phyloP scores from a whole-genome alignment of 2,329 filamentous ascomycete genomes.

The Claviceps maximensis region DNA sequence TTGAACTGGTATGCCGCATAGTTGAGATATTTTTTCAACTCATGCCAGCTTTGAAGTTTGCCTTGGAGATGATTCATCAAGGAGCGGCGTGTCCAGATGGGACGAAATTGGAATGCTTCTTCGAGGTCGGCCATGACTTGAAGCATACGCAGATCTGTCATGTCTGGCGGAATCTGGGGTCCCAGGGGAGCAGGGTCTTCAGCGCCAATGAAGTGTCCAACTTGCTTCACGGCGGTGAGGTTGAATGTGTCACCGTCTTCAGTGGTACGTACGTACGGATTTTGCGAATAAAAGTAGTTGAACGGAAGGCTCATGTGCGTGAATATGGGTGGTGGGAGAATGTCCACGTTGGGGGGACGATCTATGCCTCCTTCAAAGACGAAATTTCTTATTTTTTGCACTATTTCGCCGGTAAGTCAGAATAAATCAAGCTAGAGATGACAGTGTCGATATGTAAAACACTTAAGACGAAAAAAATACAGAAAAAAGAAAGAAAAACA shows the following conservation, averaged over 20 bases:
- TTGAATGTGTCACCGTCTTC: constrained; percentile 44
- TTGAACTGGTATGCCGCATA: constrained; percentile 88
- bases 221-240: constrained; percentile 44
- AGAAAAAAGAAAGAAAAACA: neutral
- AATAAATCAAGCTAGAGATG: neutral
- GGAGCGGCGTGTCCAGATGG: constrained; percentile 76
- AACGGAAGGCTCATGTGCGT: constrained; percentile 63
- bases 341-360: constrained; percentile 46
- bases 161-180: constrained; percentile 46
- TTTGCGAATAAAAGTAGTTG: constrained; percentile 74
- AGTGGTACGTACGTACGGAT: constrained; percentile 57
- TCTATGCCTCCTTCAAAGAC: constrained; percentile 51
- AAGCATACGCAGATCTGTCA: constrained; percentile 47
- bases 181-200: constrained; percentile 47
- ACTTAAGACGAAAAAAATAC: neutral
- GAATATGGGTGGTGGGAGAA: constrained; percentile 70
- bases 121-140: constrained; percentile 51
- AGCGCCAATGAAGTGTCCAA: constrained; percentile 45
- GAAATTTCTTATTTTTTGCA: constrained; percentile 46
- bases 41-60: constrained; percentile 36
- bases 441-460: neutral
- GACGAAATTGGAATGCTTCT: constrained; percentile 55
- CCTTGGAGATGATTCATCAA: constrained; percentile 58
- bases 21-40: constrained; percentile 62
- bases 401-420: constrained; percentile 15